A percentile compares a stretch with the other conserved stretches of the same genome.
Conservation (phyloP, 1,139 yeast genomes). For the Hemisphaericaspora xylanilytica region DNA sequence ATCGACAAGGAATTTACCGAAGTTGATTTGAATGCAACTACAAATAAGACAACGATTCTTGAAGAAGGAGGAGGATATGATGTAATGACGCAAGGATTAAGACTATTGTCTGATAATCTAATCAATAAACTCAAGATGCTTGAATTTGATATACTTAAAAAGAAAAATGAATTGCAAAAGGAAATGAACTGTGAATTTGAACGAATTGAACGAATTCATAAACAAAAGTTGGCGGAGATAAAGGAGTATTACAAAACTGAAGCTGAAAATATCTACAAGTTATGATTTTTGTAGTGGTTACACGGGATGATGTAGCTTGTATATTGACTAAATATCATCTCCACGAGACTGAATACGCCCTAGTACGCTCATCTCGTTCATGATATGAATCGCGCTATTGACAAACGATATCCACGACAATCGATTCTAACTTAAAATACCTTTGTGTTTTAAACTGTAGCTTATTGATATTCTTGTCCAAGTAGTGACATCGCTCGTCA, state of each 20-base stretch:
- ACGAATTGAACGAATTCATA: slow-evolving; percentile 9
- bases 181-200: slow-evolving; percentile 16
- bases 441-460: no score
- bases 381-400: no score
- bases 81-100: slow-evolving; percentile 12
- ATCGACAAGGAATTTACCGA: not conserved
- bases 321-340: no score
- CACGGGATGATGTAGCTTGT: no score
- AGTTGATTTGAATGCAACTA: slow-evolving; percentile 2
- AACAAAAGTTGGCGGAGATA: slow-evolving; percentile 10
- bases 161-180: slow-evolving; percentile 14
- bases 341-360: no score
- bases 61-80: slow-evolving; percentile 3
- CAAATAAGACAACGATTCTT: slow-evolving; percentile 4
- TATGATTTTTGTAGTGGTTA: not conserved
- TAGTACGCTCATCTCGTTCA: no score
- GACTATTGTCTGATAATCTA: slow-evolving; percentile 12
- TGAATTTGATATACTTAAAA: slow-evolving; percentile 14
- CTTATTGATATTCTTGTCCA: no score
- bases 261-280: slow-evolving; percentile 10
- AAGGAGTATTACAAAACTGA: slow-evolving; percentile 10
- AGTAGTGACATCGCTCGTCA: no score
- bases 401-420: no score
- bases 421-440: no score
- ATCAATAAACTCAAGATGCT: slow-evolving; percentile 15